These are phyloP conservation scores for Aspergillus incahuasiensis DNA, from an alignment of 495 filamentous ascomycete species.

Conservation along the genomic window DNA sequence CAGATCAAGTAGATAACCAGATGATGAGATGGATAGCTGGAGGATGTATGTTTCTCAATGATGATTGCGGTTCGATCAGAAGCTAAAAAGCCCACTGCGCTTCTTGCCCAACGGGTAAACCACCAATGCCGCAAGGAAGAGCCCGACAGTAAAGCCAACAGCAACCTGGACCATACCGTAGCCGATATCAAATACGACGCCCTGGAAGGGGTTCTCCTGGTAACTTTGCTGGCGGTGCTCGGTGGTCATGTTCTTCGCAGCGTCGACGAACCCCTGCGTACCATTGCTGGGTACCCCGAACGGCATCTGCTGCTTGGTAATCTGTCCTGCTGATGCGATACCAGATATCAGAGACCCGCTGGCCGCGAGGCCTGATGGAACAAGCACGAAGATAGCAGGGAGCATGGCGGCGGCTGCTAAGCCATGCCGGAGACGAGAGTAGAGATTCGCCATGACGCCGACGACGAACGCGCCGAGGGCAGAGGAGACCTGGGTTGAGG, in stretches of 20 bases:
- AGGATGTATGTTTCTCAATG: too few species aligned
- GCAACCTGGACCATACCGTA: constrained; percentile 89
- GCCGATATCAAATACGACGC: constrained; percentile 76
- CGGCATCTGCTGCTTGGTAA: constrained; percentile 51
- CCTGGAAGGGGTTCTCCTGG: constrained; percentile 24
- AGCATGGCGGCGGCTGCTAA: constrained; percentile 85
- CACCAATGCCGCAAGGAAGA: constrained; percentile 80
- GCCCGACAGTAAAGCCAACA: constrained; percentile 85
- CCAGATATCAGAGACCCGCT: constrained; percentile 80
- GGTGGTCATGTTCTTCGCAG: constrained; percentile 32
- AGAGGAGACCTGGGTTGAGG: constrained; percentile 73
- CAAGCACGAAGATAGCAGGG: constrained; percentile 91
- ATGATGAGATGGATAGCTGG: too few species aligned
- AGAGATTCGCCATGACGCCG: constrained; percentile 81
- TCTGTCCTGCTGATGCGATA: constrained; percentile 74
- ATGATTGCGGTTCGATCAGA: constrained; percentile 30
- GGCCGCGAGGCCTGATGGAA: constrained; percentile 84
- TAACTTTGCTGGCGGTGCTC: background rate
- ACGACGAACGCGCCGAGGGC: constrained; percentile 83
- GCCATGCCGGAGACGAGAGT: constrained; percentile 77
- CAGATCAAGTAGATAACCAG: too few species aligned
- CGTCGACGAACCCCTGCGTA: constrained; percentile 45
- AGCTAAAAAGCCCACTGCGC: constrained; percentile 83
- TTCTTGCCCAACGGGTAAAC: constrained; percentile 92
- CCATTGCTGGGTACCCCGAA: constrained; percentile 47